phyloP scores from a whole-genome alignment of 192 early-diverging fungal genomes.

The Mortierella antarctica region DNA sequence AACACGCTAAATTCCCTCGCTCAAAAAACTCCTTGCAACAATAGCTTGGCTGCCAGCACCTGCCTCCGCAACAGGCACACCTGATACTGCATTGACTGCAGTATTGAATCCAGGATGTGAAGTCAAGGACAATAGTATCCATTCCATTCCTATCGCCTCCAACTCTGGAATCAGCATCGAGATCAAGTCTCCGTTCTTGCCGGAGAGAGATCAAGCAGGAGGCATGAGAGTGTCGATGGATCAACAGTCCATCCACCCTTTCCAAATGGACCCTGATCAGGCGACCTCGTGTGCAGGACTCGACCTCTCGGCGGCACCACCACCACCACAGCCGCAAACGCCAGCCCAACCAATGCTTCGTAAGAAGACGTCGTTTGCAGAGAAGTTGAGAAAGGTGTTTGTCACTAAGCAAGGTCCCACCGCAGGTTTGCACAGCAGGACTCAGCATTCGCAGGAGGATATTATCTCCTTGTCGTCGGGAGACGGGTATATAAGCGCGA shows the following conservation, averaged over 20 bases:
- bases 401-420: background rate
- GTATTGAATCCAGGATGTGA: no score
- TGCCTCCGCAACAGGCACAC: background rate
- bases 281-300: background rate
- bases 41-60: slow-evolving; percentile 17
- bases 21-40: background rate
- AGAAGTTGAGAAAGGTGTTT: slow-evolving; percentile 40
- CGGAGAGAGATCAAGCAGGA: slow-evolving; percentile 1
- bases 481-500: background rate
- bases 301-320: no score
- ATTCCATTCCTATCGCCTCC: no score
- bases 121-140: background rate
- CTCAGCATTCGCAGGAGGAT: slow-evolving; percentile 6
- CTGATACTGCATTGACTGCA: background rate
- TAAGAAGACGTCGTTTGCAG: slow-evolving; percentile 43
- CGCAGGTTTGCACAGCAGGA: background rate
- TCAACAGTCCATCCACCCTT: slow-evolving; percentile 43
- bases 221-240: slow-evolving; percentile 15
- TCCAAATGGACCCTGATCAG: slow-evolving; percentile 28
- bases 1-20: background rate
- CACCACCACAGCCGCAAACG: background rate
- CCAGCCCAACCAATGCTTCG: slow-evolving; percentile 1
- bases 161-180: background rate
- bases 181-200: background rate
- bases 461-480: slow-evolving; percentile 6